These are phyloP conservation scores for Penstemon newberryi DNA, from an alignment of 257 asterid species.

Conservation along the genomic window DNA sequence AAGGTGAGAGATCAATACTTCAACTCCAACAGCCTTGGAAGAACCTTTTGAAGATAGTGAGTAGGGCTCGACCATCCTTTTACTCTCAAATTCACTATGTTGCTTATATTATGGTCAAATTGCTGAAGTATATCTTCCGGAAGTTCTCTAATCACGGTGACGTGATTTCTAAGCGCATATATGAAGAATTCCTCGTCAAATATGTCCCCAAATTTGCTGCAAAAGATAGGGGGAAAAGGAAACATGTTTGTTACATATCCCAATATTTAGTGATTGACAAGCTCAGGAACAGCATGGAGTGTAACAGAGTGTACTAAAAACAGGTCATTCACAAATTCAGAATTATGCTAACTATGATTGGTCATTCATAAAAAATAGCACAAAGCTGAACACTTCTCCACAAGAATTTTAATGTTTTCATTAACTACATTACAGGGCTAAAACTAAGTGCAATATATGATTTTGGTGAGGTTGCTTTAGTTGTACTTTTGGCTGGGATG, in stretches of 20 bases:
- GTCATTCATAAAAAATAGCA: background rate
- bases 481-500: background rate
- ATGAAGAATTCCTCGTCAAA: constrained; percentile 98
- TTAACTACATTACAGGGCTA: background rate
- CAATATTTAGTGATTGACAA: constrained; percentile 14
- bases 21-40: constrained; percentile 75
- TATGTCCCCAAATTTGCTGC: constrained; percentile 94
- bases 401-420: background rate
- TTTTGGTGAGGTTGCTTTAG: constrained; percentile 14
- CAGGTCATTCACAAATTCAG: background rate
- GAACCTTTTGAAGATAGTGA: constrained; percentile 81
- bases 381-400: background rate
- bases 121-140: constrained; percentile 78
- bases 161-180: constrained; percentile 90
- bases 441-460: background rate
- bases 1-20: constrained; percentile 57
- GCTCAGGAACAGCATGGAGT: background rate
- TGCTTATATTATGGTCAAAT: constrained; percentile 81
- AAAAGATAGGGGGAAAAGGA: constrained; percentile 23
- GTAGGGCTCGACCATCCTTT: constrained; percentile 94
- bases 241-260: constrained; percentile 5
- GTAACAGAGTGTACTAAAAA: background rate
- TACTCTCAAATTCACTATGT: constrained; percentile 85
- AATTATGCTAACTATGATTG: background rate
- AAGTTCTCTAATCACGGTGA: constrained; percentile 70